Evolutionary conservation across 2,329 filamentous ascomycete species (phyloP), one percentile per base, ranked within the genome.

Genomic region (Sarocladium brachiariae): DNA sequence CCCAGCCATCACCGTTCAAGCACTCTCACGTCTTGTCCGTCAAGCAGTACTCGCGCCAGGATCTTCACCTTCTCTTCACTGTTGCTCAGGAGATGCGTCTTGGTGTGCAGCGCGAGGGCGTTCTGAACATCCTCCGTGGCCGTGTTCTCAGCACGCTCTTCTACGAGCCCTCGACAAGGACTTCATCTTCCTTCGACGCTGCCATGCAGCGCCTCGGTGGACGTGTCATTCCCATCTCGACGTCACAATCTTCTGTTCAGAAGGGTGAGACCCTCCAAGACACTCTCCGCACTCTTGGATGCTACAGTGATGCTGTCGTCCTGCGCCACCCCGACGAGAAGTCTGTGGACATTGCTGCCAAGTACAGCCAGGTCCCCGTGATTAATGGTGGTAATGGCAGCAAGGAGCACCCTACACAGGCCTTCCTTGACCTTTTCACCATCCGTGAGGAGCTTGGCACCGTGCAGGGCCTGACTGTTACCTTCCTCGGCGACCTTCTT

Each of bases 181-280:
- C 93, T 4, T 96, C 92, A 11, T 83, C 88, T 33, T 99, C 93
- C 3, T 99, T 99, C 61, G 93, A 99, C 64, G 88, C 92, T 51
- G 93, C 93, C 37, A 99, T 99, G 93, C 95, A 99, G 76, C 87
- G 95, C 49, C 84, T 99, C 4, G 93, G 93, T 58, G 93, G 93
- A 45, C 81, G 89, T 46, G 92, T 87, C 2, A 79, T 99, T 50
- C 77, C 84, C 49, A 84, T 97, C 63, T 77, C 89, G 35, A 95
- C 92, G 2, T 80, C 84, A 5, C 82, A 88, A 59, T 96, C 92
- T 2, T 95, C 89, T 13, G 91, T 91, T 3, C 81, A 91, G 69
- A 99, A 99, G 78, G 93, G 93, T 37, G 93, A 99, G 74, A 84
- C 86, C 3, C 80, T 99, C 16, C 89, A 93, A 63, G 93, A 99